phyloP scores from a whole-genome alignment of 805 yeast genomes.

The Myxozyma udenii region DNA sequence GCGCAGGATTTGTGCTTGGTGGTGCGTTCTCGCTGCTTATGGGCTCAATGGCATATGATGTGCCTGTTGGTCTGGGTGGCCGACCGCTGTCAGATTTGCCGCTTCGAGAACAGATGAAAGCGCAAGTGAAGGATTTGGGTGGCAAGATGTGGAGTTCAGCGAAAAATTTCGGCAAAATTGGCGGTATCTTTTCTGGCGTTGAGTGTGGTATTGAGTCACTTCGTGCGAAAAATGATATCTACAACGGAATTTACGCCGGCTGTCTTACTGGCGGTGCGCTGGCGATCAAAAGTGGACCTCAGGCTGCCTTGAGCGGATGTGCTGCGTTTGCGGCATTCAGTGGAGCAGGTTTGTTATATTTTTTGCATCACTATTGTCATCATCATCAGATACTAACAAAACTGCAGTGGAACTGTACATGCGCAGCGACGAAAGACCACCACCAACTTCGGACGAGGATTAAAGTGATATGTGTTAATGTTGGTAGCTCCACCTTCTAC shows the following conservation, averaged over 20 bases:
- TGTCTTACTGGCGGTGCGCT: conserved; percentile 96
- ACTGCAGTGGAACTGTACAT: conserved; percentile 69
- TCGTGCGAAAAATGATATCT: conserved; percentile 87
- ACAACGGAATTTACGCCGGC: conserved; percentile 90
- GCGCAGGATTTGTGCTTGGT: conserved; percentile 88
- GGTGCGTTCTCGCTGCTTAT: conserved; percentile 94
- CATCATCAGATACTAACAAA: not conserved
- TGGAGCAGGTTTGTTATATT: conserved; percentile 50
- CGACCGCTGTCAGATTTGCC: conserved; percentile 66
- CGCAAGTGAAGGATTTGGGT: conserved; percentile 91
- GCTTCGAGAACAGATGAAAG: conserved; percentile 84
- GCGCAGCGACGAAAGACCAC: conserved; percentile 76
- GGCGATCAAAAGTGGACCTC: conserved; percentile 90
- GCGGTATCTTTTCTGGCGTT: conserved; percentile 86
- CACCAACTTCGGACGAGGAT: conserved; percentile 87
- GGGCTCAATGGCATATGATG: conserved; percentile 76
- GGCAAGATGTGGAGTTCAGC: conserved; percentile 83
- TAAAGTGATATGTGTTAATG: too few relatives aligned
- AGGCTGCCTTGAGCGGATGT: conserved; percentile 86
- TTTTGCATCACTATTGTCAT: not conserved
- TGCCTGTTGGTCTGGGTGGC: conserved; percentile 58
- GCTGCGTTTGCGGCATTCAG: conserved; percentile 97
- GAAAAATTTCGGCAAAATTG: conserved; percentile 89
- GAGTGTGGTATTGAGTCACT: conserved; percentile 84
- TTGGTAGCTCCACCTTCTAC: too few relatives aligned